Evolutionary conservation across 2,329 filamentous ascomycete genomes (phyloP).

Genomic region (Alternaria arbusti): DNA sequence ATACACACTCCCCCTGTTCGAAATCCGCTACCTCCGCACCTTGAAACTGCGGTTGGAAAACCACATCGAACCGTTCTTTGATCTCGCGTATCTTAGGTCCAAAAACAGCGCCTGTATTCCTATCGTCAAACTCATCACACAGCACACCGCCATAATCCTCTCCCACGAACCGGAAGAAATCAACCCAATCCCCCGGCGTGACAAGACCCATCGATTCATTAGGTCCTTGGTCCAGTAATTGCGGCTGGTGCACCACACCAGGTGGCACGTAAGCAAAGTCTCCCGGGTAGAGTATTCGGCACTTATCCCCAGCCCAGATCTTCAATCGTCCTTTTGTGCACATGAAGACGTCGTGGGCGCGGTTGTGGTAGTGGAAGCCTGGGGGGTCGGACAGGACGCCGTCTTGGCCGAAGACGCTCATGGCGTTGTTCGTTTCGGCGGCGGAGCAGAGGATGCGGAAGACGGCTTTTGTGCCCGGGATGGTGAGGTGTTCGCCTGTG

Average conservation of each 20-base stretch:
- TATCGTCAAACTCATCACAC: slow-evolving; percentile 20
- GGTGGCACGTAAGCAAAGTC: slow-evolving; percentile 30
- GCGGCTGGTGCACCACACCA: slow-evolving; percentile 23
- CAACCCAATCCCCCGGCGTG: slow-evolving; percentile 27
- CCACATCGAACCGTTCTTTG: slow-evolving; percentile 28
- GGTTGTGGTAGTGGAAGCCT: slow-evolving; percentile 29
- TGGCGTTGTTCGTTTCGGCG: slow-evolving; percentile 19
- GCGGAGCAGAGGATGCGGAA: slow-evolving; percentile 25
- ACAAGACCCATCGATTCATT: slow-evolving; percentile 26
- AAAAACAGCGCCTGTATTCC: slow-evolving; percentile 16
- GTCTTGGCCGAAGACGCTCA: slow-evolving; percentile 27
- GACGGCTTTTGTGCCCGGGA: slow-evolving; percentile 23
- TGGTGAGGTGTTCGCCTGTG: slow-evolving; percentile 21
- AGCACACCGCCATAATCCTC: slow-evolving; percentile 27
- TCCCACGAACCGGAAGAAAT: slow-evolving; percentile 27
- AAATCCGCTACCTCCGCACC: slow-evolving; percentile 19
- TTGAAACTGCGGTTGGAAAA: slow-evolving; percentile 19
- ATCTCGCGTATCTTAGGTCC: slow-evolving; percentile 23
- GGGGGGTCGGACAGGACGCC: slow-evolving; percentile 24
- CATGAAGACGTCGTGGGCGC: slow-evolving; percentile 30
- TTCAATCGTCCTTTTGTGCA: slow-evolving; percentile 26
- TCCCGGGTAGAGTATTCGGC: slow-evolving; percentile 23
- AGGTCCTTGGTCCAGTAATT: slow-evolving; percentile 18
- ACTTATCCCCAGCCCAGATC: slow-evolving; percentile 24
- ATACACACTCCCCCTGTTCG: slow-evolving; percentile 6